Evolutionary conservation across 805 yeast species (phyloP).

Genomic region (Candida broadrunensis): DNA sequence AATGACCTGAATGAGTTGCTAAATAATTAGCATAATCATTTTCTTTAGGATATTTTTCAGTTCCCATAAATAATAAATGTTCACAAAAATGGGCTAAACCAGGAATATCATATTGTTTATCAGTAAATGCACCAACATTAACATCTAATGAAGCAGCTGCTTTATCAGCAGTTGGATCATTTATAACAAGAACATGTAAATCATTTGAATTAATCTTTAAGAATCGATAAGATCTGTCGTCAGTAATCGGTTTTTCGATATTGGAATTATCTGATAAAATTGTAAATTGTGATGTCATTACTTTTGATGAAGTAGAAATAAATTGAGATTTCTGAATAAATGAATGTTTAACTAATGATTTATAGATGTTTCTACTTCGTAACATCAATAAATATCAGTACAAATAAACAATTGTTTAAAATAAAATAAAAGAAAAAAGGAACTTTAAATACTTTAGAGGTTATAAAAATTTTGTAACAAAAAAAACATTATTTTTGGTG

Average conservation of each 20-base stretch:
- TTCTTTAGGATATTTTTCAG: slow-evolving; percentile 70
- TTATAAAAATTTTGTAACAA: background rate
- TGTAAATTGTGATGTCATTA: slow-evolving; percentile 6
- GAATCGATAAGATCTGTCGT: slow-evolving; percentile 73
- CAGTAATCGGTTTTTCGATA: slow-evolving; percentile 51
- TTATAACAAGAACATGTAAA: slow-evolving; percentile 59
- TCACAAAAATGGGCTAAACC: slow-evolving; percentile 77
- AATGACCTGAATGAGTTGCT: slow-evolving; percentile 80
- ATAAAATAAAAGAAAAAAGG: too few species aligned
- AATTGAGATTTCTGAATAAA: background rate
- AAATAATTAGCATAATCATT: slow-evolving; percentile 72
- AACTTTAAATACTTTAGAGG: background rate
- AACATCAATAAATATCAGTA: slow-evolving; percentile 5
- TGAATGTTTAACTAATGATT: background rate
- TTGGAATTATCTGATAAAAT: slow-evolving; percentile 25
- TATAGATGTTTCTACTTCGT: background rate
- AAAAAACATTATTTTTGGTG: background rate
- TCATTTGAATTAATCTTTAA: slow-evolving; percentile 54
- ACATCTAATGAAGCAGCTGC: slow-evolving; percentile 81
- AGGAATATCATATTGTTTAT: slow-evolving; percentile 53
- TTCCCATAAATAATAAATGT: slow-evolving; percentile 74
- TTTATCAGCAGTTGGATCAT: slow-evolving; percentile 68
- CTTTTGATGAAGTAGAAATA: background rate
- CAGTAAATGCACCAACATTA: slow-evolving; percentile 72
- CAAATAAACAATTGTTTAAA: slow-evolving; percentile 1